Conservation (phyloP, 495 filamentous ascomycete genomes). For the Trichoderma erinaceum region DNA sequence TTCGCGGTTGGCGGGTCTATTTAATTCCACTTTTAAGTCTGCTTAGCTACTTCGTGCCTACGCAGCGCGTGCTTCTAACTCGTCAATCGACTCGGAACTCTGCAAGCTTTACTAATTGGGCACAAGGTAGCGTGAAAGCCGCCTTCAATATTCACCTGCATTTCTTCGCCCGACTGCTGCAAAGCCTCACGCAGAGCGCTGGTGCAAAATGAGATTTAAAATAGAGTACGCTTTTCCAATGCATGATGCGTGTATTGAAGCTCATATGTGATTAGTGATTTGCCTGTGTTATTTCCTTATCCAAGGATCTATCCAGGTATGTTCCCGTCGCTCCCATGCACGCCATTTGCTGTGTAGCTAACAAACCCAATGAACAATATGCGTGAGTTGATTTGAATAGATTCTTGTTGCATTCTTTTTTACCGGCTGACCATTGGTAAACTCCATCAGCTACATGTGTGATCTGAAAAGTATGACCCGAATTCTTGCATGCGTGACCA, state of each 20-base stretch:
- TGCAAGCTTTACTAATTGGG: neutral
- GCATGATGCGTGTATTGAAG: constrained; percentile 11
- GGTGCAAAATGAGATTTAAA: constrained; percentile 81
- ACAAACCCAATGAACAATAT: constrained; percentile 68
- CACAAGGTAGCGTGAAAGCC: constrained; percentile 2
- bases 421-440: constrained; percentile 15
- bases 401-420: neutral
- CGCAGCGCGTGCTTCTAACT: neutral
- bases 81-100: neutral
- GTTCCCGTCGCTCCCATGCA: constrained; percentile 20
- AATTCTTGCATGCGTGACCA: neutral
- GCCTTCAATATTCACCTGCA: neutral
- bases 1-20: neutral
- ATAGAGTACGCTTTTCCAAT: constrained; percentile 60
- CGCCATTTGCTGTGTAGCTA: constrained; percentile 7
- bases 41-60: neutral
- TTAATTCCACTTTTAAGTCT: neutral
- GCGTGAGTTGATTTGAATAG: constrained; percentile 45
- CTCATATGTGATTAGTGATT: constrained; percentile 52
- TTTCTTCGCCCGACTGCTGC: neutral
- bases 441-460: constrained; percentile 75
- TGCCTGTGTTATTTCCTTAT: constrained; percentile 94
- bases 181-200: neutral
- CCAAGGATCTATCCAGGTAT: constrained; percentile 87
- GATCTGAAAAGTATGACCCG: constrained; percentile 71